Base-by-base conservation (phyloP, 169 alveolate species). In the Plasmodium knowlesi region DNA sequence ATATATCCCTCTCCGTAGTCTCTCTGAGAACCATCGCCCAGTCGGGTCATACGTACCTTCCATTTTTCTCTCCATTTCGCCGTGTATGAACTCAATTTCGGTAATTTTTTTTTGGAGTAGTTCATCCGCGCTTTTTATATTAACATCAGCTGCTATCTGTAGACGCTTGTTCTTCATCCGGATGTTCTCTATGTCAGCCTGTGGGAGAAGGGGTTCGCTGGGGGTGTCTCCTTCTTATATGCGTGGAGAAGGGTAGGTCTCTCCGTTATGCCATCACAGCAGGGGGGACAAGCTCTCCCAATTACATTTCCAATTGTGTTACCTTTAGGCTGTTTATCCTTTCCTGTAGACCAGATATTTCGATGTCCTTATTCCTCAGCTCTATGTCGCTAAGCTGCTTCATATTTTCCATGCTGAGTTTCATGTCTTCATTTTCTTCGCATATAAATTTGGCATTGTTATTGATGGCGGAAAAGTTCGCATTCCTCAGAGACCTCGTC, bases 351-450 rank as follows among this genome's bases (percentile, higher is more conserved):
- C 30, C 43, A 22, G n/a, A 19, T n/a, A 85, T 85, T 74, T 85
- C 57, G 22, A 85, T 85, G 28, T 85, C 93, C 25, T 53, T 85
- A 76, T 85, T 85, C 79, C 53, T 85, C 81, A 85, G 61, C 46
- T 85, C 93, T 53, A 85, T 85, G 5, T 85, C 80, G 10, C 28
- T 74, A 10, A 85, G 39, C 32, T 57, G 34, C 61, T 85, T 85
- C 19, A 57, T 53, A 74, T 85, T 73, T 12, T 76, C 81, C 41
- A 76, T 53, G 43, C 79, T 22, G 2, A 28, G 76, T 85, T 70
- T 85, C 4, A 85, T 50, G 6, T 85, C 93, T 70, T 70, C 93
- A 85, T 85, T 85, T 74, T 85, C 93, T 74, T 85, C 93, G 25
- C 39, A 74, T 32, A 74, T 30, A 16, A 37, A 34, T 50, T 85